Base-by-base conservation (phyloP, 345 rosid genomes). In the Corchorus capsularis region DNA sequence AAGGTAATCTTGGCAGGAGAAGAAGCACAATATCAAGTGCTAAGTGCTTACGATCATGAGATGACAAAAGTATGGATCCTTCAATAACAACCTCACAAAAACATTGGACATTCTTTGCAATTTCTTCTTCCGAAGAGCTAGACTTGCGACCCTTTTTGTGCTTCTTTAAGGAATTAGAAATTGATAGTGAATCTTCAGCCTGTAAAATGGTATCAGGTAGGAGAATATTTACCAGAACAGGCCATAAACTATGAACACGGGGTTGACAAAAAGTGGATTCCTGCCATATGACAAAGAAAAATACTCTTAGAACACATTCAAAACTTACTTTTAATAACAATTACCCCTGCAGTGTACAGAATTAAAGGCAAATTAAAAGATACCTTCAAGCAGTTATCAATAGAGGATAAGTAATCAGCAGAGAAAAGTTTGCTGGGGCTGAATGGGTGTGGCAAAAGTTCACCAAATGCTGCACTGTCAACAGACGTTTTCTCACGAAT, bases 261-360 rank as follows among this genome's bases (percentile, higher is more conserved):
- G 99, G 99, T 84, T 91, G 97, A 77, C 98, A 96, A 85, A 94
- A 93, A 67, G 97, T 85, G 63, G 99, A 91, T 79, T 94, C 97
- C 99, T 96, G 94, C 78, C 73, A 87, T 57, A 63, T 79, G 74
- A 62, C 45, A 77, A 73, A 79, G 50, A 62, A 10, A 72, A 78
- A 15, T 8, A 57, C n/a, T 20, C 17, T 73, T 41, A 78, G 69
- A 56, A 72, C 66, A 43, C 15, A 27, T 19, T 34, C 16, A 15
- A 75, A 54, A 17, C 17, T 17, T 35, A 32, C 43, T 16, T 69
- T 17, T 17, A n/a, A 60, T 19, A 47, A 41, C 4, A 19, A 11
- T n/a, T 49, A 43, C 8, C 62, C 20, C 16, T 49, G 69, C 61
- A 55, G 27, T 4, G 17, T 49, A 19, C 4, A 32, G 45, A 39